A percentile compares a stretch with the other conserved stretches of the same genome.
Evolutionary conservation across 352 stramenopile species (phyloP).

Genomic region (Phytophthora fragariaefolia): DNA sequence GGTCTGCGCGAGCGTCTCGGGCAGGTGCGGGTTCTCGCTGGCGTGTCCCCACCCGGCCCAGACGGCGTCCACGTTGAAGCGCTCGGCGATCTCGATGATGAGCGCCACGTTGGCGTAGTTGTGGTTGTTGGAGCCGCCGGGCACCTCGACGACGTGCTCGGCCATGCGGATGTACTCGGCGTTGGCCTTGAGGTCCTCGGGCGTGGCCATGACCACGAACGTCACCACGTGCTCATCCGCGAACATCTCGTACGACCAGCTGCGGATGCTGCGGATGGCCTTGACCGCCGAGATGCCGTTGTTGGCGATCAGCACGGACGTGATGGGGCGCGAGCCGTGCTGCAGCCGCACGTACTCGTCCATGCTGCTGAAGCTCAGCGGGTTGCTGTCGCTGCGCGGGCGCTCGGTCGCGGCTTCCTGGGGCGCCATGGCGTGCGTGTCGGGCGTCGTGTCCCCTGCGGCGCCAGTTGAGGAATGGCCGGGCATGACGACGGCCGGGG

Average conservation of each 20-base stretch:
- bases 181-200: slow-evolving; percentile 99
- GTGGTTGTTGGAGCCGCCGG: slow-evolving; percentile 99
- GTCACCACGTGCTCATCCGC: slow-evolving; percentile 92
- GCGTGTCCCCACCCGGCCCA: slow-evolving; percentile 99
- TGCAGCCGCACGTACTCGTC: slow-evolving; percentile 93
- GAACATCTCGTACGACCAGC: slow-evolving; percentile 99
- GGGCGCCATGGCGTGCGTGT: slow-evolving; percentile 44
- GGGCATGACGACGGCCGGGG: slow-evolving; percentile 25
- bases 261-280: slow-evolving; percentile 98
- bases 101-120: slow-evolving; percentile 99
- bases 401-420: too few relatives aligned
- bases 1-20: slow-evolving; percentile 93
- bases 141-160: slow-evolving; percentile 99
- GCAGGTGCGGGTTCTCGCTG: slow-evolving; percentile 98
- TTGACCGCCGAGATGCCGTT: slow-evolving; percentile 99
- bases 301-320: slow-evolving; percentile 99
- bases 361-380: slow-evolving; percentile 88
- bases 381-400: slow-evolving; percentile 64
- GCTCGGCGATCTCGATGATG: slow-evolving; percentile 98
- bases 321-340: slow-evolving; percentile 92
- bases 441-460: slow-evolving; percentile 33
- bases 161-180: slow-evolving; percentile 99
- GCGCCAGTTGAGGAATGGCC: slow-evolving; percentile 52
- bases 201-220: slow-evolving; percentile 99
- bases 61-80: slow-evolving; percentile 97